phyloP scores from a whole-genome alignment of 345 rosid genomes.

The Euphorbia tirucalli region DNA sequence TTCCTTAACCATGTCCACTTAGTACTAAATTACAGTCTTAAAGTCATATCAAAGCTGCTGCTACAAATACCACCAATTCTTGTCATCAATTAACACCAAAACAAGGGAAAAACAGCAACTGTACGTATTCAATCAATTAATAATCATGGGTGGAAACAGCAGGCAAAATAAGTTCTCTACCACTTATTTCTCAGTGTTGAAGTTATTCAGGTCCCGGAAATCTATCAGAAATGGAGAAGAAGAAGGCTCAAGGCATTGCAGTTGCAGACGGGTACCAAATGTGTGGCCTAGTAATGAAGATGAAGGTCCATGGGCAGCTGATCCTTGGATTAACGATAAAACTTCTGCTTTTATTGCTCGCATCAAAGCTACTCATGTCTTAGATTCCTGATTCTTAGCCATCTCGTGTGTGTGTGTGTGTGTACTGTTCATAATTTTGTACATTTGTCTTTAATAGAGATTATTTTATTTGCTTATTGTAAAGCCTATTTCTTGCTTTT shows the following conservation, averaged over 20 bases:
- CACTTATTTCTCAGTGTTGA: not conserved
- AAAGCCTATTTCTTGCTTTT: not conserved
- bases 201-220: not conserved
- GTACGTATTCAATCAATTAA: too few relatives aligned
- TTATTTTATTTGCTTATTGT: not conserved
- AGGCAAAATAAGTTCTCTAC: not conserved
- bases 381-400: not conserved
- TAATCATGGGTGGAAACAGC: not conserved
- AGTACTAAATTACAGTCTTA: too few relatives aligned
- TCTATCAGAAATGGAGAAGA: not conserved
- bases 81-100: too few relatives aligned
- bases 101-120: too few relatives aligned
- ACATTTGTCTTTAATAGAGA: too few relatives aligned
- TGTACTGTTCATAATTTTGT: not conserved
- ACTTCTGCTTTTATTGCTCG: constrained; percentile 12
- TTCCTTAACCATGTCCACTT: constrained; percentile 3
- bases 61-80: too few relatives aligned
- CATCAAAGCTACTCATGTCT: not conserved
- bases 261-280: not conserved
- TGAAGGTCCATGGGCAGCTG: constrained; percentile 6
- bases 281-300: too few relatives aligned
- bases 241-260: not conserved
- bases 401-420: too few relatives aligned
- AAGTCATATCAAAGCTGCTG: too few relatives aligned
- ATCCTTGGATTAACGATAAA: constrained; percentile 1